Evolutionary conservation across 257 asterid genomes (phyloP).

Genomic region (Solanum clarkiae): DNA sequence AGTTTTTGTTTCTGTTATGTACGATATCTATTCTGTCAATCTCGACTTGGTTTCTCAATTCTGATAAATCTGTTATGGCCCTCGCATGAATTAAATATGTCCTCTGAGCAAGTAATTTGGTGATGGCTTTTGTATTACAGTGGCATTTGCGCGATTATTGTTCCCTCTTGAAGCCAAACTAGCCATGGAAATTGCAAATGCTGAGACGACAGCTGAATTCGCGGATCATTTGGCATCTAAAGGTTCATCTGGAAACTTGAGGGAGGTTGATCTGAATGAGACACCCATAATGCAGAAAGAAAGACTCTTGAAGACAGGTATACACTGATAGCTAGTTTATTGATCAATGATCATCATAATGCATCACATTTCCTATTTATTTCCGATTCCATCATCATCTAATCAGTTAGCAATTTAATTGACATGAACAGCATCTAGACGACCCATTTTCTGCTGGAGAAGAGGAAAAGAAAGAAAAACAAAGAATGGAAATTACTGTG

Average conservation of each 20-base stretch:
- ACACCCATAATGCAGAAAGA: slow-evolving; percentile 40
- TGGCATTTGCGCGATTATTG: slow-evolving; percentile 55
- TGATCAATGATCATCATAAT: background rate
- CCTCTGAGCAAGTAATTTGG: background rate
- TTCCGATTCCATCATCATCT: background rate
- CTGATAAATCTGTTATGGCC: background rate
- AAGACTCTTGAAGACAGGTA: slow-evolving; percentile 60
- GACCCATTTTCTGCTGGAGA: background rate
- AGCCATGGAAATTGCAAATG: slow-evolving; percentile 69
- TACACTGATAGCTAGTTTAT: background rate
- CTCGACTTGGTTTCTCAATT: background rate
- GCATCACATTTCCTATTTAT: background rate
- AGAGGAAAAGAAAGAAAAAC: background rate
- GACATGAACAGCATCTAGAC: background rate
- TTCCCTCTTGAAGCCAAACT: slow-evolving; percentile 76
- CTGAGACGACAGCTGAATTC: slow-evolving; percentile 47
- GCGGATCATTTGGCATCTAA: slow-evolving; percentile 36
- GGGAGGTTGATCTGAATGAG: slow-evolving; percentile 74
- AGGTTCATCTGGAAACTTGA: slow-evolving; percentile 46
- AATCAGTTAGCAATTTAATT: background rate
- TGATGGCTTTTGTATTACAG: slow-evolving; percentile 14
- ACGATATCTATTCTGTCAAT: background rate
- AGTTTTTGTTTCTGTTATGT: background rate
- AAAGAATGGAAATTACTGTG: background rate
- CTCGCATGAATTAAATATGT: background rate